Conservation (phyloP, 371 early-diverging fungal species). For the Saksenaea vasiformis region DNA sequence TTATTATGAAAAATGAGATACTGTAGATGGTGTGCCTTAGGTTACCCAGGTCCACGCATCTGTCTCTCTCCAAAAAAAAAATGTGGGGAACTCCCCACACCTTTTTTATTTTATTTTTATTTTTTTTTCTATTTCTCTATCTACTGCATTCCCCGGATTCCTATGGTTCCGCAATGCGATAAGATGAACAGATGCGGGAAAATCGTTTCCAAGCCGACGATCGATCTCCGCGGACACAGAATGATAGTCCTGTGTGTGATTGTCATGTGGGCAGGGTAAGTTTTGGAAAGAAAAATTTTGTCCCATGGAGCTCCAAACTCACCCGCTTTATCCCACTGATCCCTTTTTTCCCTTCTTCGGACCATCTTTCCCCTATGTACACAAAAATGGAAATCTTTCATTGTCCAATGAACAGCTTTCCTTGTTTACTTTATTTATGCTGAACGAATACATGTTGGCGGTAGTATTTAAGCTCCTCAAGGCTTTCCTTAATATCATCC, state of each 20-base stretch:
- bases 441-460: conserved; percentile 52
- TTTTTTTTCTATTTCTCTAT: no score
- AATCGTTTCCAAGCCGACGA: neutral
- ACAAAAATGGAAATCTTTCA: conserved; percentile 3
- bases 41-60: no score
- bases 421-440: neutral
- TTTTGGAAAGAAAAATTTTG: neutral
- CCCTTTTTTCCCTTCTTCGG: neutral
- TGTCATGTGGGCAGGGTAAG: neutral
- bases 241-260: neutral
- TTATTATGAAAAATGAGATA: no score
- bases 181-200: neutral
- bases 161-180: no score
- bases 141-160: no score
- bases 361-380: neutral
- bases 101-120: no score
- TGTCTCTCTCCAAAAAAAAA: no score
- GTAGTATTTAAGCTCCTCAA: conserved; percentile 84
- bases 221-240: conserved; percentile 2
- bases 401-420: neutral
- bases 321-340: conserved; percentile 1
- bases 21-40: no score
- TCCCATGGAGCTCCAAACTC: neutral
- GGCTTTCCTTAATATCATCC: conserved; percentile 91
- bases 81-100: no score